Conservation (phyloP, 345 rosid species). For the Boechera stricta region DNA sequence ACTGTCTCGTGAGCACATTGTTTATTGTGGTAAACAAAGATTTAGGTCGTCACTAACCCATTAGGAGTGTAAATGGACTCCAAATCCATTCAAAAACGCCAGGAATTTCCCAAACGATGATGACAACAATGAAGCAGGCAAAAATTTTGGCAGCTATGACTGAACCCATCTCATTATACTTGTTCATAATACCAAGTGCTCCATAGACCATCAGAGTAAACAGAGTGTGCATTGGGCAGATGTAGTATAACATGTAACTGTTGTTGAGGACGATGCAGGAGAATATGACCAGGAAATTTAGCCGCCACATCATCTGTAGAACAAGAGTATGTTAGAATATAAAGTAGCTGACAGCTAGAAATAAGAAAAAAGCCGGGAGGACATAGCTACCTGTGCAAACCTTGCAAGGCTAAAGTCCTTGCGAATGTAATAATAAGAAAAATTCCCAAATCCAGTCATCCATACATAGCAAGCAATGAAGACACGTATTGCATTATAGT, state of each 20-base stretch:
- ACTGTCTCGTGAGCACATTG: slow-evolving; percentile 12
- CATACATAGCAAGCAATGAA: slow-evolving; percentile 99
- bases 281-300: slow-evolving; percentile 89
- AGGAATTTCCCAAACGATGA: slow-evolving; percentile 92
- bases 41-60: slow-evolving; percentile 63
- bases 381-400: slow-evolving; percentile 85
- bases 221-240: slow-evolving; percentile 99
- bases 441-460: slow-evolving; percentile 99
- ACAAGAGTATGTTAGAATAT: slow-evolving; percentile 35
- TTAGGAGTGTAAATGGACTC: slow-evolving; percentile 84
- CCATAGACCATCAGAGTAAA: slow-evolving; percentile 99
- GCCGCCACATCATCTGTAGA: slow-evolving; percentile 99
- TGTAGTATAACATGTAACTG: slow-evolving; percentile 91
- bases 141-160: slow-evolving; percentile 75
- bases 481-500: slow-evolving; percentile 89
- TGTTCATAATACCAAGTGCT: slow-evolving; percentile 89
- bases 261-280: slow-evolving; percentile 87
- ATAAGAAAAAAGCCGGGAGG: slow-evolving; percentile 6
- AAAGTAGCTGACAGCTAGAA: slow-evolving; percentile 38
- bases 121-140: slow-evolving; percentile 85
- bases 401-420: slow-evolving; percentile 94
- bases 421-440: slow-evolving; percentile 97
- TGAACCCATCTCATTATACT: slow-evolving; percentile 81
- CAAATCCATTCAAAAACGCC: slow-evolving; percentile 93
- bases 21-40: slow-evolving; percentile 32